phyloP scores from a whole-genome alignment of 768 basidiomycete genomes.

The Clavulina sp. region DNA sequence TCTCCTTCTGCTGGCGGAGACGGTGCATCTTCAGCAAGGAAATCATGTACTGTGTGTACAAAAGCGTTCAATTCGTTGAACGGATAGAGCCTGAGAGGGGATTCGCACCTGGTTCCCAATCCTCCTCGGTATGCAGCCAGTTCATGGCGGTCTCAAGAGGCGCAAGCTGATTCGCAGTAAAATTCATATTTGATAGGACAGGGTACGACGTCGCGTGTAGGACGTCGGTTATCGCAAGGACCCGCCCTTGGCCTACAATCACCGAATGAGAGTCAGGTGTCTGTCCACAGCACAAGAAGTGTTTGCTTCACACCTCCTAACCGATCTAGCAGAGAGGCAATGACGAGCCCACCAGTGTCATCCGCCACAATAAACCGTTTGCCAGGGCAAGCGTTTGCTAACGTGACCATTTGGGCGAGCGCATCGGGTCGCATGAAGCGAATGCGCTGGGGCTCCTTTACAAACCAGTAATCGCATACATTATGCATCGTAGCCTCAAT shows the following conservation, averaged over 20 bases:
- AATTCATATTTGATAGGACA: slow-evolving; percentile 73
- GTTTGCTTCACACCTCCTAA: slow-evolving; percentile 48
- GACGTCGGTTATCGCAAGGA: slow-evolving; percentile 72
- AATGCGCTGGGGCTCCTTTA: slow-evolving; percentile 60
- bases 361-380: slow-evolving; percentile 83
- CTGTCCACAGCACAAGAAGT: not conserved
- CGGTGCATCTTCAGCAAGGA: not conserved
- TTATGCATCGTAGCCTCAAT: slow-evolving; percentile 79
- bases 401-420: slow-evolving; percentile 69
- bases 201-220: slow-evolving; percentile 91
- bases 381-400: slow-evolving; percentile 70
- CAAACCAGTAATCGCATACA: slow-evolving; percentile 78
- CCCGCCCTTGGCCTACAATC: slow-evolving; percentile 48
- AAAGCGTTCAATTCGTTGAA: not conserved
- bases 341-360: slow-evolving; percentile 76
- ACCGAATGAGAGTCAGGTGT: not conserved
- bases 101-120: slow-evolving; percentile 45
- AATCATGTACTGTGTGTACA: not conserved
- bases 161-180: slow-evolving; percentile 34
- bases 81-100: slow-evolving; percentile 1
- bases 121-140: slow-evolving; percentile 77
- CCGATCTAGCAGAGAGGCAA: slow-evolving; percentile 68
- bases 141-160: slow-evolving; percentile 54
- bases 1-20: not conserved
- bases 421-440: slow-evolving; percentile 76